Percentiles rank a stretch among this genome's conserved stretches.
phyloP scores from a whole-genome alignment of 306 rosid species.

The Glycyrrhiza uralensis region DNA sequence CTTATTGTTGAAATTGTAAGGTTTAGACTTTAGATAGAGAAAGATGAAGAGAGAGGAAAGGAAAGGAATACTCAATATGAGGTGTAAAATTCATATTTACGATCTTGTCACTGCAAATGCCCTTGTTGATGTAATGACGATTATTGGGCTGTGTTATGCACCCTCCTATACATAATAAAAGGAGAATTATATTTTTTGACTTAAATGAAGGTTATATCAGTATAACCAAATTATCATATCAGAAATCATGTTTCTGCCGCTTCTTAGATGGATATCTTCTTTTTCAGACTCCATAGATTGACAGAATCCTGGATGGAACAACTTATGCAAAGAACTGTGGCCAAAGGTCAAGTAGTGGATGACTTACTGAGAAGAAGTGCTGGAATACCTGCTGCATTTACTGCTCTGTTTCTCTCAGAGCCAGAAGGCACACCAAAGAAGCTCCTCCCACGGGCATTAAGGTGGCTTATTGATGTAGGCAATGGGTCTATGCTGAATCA shows the following conservation, averaged over 20 bases:
- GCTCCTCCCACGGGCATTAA: conserved; percentile 83
- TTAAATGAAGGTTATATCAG: neutral
- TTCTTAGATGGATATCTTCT: conserved; percentile 24
- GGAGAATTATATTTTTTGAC: neutral
- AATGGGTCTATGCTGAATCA: conserved; percentile 53
- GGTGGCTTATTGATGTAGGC: conserved; percentile 90
- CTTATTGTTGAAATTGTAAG: neutral
- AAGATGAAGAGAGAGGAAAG: neutral
- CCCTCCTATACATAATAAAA: neutral
- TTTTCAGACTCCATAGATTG: conserved; percentile 75
- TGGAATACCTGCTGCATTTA: conserved; percentile 97
- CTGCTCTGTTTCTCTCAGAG: conserved; percentile 93
- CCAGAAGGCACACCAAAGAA: conserved; percentile 98
- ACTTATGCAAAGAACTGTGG: conserved; percentile 86
- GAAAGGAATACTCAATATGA: neutral
- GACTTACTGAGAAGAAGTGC: conserved; percentile 98
- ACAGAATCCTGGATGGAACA: conserved; percentile 97
- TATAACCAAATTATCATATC: conserved; percentile 1
- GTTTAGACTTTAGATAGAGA: neutral
- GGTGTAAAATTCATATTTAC: neutral
- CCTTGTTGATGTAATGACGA: neutral
- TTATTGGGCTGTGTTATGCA: neutral
- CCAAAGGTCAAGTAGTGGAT: conserved; percentile 88
- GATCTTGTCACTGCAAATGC: neutral
- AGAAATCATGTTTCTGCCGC: conserved; percentile 8